Evolutionary conservation across 2,329 filamentous ascomycete species (phyloP).

Genomic region (Pleomassaria siparia): DNA sequence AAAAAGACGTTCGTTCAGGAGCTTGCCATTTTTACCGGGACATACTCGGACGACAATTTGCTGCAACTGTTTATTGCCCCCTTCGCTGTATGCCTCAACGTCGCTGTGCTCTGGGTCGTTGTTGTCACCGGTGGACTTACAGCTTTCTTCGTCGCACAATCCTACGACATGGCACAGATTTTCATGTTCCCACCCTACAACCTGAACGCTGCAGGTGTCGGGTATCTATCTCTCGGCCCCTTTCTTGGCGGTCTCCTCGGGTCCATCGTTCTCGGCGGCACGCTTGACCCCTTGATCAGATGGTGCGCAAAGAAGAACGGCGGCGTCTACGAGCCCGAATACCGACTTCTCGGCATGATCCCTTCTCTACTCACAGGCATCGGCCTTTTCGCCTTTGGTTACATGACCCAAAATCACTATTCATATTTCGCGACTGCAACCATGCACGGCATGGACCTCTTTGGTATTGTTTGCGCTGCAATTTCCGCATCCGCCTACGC

Average conservation of each 20-base stretch:
- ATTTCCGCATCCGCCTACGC: constrained; percentile 40
- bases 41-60: constrained; percentile 41
- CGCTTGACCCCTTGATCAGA: constrained; percentile 42
- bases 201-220: constrained; percentile 45
- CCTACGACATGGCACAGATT: constrained; percentile 49
- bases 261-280: constrained; percentile 33
- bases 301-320: constrained; percentile 52
- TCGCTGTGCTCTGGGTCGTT: constrained; percentile 55
- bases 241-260: constrained; percentile 45
- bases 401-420: constrained; percentile 26
- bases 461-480: constrained; percentile 36
- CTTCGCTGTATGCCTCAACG: constrained; percentile 54
- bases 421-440: constrained; percentile 36
- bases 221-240: constrained; percentile 47
- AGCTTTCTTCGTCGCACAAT: constrained; percentile 48
- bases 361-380: constrained; percentile 37
- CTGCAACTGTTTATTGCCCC: constrained; percentile 47
- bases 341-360: constrained; percentile 47
- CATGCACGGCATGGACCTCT: constrained; percentile 37
- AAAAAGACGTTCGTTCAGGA: constrained; percentile 43
- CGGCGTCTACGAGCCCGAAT: constrained; percentile 59
- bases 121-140: constrained; percentile 48
- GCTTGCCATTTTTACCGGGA: constrained; percentile 44
- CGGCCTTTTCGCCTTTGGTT: constrained; percentile 45
- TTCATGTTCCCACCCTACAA: constrained; percentile 53